Base-by-base conservation (phyloP, 1,284 basidiomycete genomes). In the Phellopilus nigrolimitatus region DNA sequence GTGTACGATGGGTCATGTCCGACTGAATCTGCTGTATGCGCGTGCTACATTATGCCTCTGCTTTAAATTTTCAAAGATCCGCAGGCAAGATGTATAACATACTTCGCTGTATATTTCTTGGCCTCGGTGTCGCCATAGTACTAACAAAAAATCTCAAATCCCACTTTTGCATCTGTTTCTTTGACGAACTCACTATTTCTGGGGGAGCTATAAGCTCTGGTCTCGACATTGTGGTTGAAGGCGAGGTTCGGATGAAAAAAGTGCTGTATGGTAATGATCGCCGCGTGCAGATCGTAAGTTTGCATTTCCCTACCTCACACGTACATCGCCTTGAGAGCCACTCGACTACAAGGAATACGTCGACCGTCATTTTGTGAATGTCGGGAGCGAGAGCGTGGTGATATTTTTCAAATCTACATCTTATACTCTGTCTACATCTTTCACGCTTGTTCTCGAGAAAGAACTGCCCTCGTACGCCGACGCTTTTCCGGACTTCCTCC, bases 111-210 rank as follows among this genome's bases (percentile, higher is more conserved):
- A 67, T 99, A 99, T 73, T 99, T 99, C 66, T 82, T 82, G 22
- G 97, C 95, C 68, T 98, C 95, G 21, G 74, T 73, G 66, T 99
- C 95, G 53, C 92, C 93, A 80, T 99, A 99, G 65, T 95, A 99
- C 93, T 97, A n/a, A 62, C 47, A 25, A 36, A 33, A 50, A 22
- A 48, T 49, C 31, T 55, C 55, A 59, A 55, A 58, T 31, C 54
- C 49, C 38, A 37, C 45, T 40, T n/a, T 24, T 15, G 33, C 30
- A 24, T 27, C 19, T 34, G 28, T 37, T 36, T 12, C 34, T 19
- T 41, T 45, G 31, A 38, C n/a, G 15, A 45, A 72, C 85, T 56
- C 68, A 95, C 93, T 60, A 99, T 91, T 73, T 99, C 93, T 55
- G 97, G 95, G 33, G 97, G 97, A 22, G 95, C 94, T 67, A 89